A percentile compares a stretch with the other conserved stretches of the same genome.
Evolutionary conservation across 306 rosid species (phyloP).

Genomic region (Cicer chorassanicum): DNA sequence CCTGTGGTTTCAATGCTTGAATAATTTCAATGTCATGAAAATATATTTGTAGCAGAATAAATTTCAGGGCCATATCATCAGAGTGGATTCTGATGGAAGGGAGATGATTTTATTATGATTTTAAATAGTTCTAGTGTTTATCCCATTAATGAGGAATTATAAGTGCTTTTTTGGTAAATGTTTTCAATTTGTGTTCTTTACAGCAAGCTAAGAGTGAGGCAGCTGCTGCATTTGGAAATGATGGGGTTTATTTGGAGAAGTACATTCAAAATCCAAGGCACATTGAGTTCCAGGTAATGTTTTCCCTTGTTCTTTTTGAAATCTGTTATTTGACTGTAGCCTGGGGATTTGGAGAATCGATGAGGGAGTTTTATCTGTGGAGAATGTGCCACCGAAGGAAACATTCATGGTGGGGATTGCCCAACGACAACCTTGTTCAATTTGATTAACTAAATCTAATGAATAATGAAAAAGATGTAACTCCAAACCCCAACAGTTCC

Average conservation of each 20-base stretch:
- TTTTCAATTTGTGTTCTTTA: conserved; percentile 45
- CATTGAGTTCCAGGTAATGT: conserved; percentile 93
- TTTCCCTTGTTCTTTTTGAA: conserved; percentile 21
- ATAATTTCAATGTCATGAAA: conserved; percentile 25
- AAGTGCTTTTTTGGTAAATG: conserved; percentile 39
- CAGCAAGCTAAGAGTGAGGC: conserved; percentile 99
- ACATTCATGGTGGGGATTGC: conserved; percentile 23
- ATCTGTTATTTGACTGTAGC: conserved; percentile 33
- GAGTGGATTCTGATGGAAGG: conserved; percentile 37
- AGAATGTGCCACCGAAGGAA: conserved; percentile 15
- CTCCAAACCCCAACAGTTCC: background rate
- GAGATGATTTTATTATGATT: conserved; percentile 37
- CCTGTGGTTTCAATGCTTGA: conserved; percentile 18
- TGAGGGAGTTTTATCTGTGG: conserved; percentile 10
- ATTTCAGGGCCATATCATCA: conserved; percentile 29
- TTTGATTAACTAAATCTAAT: conserved; percentile 31
- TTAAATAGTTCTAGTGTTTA: conserved; percentile 35
- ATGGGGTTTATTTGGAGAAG: conserved; percentile 98
- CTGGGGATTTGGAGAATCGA: conserved; percentile 21
- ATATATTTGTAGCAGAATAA: conserved; percentile 11
- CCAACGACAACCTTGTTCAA: background rate
- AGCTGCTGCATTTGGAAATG: conserved; percentile 98
- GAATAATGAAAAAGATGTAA: background rate
- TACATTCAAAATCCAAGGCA: conserved; percentile 96
- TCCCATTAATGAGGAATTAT: conserved; percentile 19